Conservation (phyloP, 1,284 basidiomycete genomes). For the Vanrija sp. region DNA sequence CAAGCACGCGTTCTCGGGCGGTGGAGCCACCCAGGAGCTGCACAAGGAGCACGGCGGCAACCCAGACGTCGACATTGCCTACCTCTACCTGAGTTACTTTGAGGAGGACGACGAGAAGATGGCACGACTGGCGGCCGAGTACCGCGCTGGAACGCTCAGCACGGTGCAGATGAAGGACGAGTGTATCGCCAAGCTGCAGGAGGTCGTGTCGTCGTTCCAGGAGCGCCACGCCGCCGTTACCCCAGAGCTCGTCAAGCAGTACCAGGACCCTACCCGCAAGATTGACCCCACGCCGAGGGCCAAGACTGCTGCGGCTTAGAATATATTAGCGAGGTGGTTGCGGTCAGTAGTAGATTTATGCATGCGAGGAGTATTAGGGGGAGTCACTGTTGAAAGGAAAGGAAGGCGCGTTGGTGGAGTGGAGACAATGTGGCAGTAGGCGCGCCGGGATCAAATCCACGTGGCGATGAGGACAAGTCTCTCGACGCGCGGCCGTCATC, state of each 20-base stretch:
- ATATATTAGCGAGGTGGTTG: no score
- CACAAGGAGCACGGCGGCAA: constrained; percentile 84
- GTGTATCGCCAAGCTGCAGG: constrained; percentile 80
- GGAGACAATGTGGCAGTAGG: no score
- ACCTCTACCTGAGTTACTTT: constrained; percentile 96
- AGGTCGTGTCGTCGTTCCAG: constrained; percentile 84
- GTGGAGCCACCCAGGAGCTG: constrained; percentile 86
- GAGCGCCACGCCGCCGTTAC: constrained; percentile 79
- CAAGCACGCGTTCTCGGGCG: constrained; percentile 84
- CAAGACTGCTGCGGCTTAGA: not conserved
- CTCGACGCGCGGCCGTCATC: no score
- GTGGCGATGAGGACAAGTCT: no score
- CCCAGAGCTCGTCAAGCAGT: constrained; percentile 68
- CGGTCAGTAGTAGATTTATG: no score
- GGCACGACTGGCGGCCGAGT: constrained; percentile 72
- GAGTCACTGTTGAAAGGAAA: no score
- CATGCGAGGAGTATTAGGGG: no score
- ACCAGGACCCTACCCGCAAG: constrained; percentile 79
- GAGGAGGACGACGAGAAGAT: constrained; percentile 90
- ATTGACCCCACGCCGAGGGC: constrained; percentile 58
- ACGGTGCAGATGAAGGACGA: constrained; percentile 90
- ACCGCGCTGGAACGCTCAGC: constrained; percentile 79
- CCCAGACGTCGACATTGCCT: constrained; percentile 92
- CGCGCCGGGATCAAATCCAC: no score
- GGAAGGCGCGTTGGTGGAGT: no score